phyloP scores from a whole-genome alignment of 1,284 basidiomycete species.

The Ganoderma multipileum region DNA sequence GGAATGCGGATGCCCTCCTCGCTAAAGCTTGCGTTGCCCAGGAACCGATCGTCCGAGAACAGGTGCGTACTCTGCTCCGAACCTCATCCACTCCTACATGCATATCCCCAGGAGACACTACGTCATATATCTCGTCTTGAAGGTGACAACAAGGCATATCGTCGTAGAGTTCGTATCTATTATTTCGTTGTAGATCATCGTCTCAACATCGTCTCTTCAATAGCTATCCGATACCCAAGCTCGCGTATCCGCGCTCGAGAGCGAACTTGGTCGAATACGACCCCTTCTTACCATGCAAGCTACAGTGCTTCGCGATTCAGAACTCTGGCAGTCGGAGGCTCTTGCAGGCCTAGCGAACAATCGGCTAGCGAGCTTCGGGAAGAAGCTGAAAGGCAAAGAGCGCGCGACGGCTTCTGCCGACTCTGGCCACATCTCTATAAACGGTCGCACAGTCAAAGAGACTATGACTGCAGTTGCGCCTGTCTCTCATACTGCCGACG shows the following conservation, averaged over 20 bases:
- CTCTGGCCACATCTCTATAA: background rate
- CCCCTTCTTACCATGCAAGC: constrained; percentile 65
- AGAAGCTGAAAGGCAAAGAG: constrained; percentile 24
- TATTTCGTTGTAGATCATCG: constrained; percentile 9
- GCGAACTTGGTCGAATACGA: constrained; percentile 59
- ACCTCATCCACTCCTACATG: background rate
- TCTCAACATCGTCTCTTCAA: constrained; percentile 1
- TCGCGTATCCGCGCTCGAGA: constrained; percentile 54
- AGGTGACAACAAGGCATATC: constrained; percentile 61
- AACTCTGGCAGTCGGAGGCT: constrained; percentile 26
- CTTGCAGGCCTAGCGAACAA: constrained; percentile 8
- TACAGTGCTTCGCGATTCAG: constrained; percentile 34
- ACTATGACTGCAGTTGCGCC: too few relatives aligned
- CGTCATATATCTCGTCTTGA: constrained; percentile 52
- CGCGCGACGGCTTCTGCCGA: constrained; percentile 21
- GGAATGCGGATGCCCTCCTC: constrained; percentile 69
- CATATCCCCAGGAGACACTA: constrained; percentile 53
- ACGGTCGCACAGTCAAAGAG: background rate
- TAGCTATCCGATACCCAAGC: constrained; percentile 55
- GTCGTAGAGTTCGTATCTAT: constrained; percentile 54
- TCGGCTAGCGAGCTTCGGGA: constrained; percentile 9
- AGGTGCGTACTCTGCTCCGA: constrained; percentile 30
- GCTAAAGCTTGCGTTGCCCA: constrained; percentile 49
- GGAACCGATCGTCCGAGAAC: constrained; percentile 45
- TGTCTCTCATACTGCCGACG: background rate